Evolutionary conservation across 257 asterid species (phyloP).

Genomic region (Solanum paucissectum): DNA sequence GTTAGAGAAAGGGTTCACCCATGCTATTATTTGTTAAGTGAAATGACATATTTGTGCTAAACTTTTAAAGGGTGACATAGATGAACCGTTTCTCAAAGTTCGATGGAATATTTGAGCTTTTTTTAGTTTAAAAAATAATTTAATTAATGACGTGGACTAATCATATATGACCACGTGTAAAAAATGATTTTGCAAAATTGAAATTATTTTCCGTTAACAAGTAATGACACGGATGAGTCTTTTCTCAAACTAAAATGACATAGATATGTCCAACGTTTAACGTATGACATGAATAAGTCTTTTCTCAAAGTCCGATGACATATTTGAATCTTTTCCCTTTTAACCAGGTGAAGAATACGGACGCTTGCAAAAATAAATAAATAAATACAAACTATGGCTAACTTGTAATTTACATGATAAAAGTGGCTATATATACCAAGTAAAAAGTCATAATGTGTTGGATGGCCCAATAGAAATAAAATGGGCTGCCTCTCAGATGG

Average conservation of each 20-base stretch:
- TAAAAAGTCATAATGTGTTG: neutral
- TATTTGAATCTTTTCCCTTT: neutral
- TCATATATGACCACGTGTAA: neutral
- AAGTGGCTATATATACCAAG: neutral
- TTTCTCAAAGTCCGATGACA: neutral
- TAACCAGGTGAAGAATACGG: neutral
- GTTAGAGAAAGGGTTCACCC: neutral
- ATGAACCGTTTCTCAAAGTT: neutral
- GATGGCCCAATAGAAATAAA: neutral
- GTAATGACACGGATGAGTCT: neutral
- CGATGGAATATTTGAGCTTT: neutral
- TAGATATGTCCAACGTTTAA: neutral
- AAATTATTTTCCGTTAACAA: too few species aligned
- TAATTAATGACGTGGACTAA: neutral
- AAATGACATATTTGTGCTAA: neutral
- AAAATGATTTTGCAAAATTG: too few species aligned
- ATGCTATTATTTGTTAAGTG: too few species aligned
- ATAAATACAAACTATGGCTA: neutral
- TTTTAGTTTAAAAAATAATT: too few species aligned
- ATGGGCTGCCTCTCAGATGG: neutral
- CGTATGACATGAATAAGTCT: neutral
- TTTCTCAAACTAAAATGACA: too few species aligned
- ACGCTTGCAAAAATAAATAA: neutral
- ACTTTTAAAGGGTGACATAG: neutral
- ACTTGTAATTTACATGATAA: neutral